Base-by-base conservation (phyloP, 768 basidiomycete genomes). In the Rhodosporidiobolus odoratus region DNA sequence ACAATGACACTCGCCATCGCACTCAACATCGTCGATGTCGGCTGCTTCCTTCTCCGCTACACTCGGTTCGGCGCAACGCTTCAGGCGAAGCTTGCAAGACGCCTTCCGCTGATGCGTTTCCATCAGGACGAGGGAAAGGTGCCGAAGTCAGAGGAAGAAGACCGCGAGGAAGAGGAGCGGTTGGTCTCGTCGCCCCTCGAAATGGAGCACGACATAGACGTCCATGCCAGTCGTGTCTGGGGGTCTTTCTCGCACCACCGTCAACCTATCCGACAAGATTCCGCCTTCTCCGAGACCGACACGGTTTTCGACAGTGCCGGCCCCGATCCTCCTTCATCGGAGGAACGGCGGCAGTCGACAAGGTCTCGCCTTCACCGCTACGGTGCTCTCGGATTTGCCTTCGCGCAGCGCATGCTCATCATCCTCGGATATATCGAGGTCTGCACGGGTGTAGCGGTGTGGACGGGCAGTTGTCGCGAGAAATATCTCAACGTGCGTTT, bases 391-490 rank as follows among this genome's bases (percentile, higher is more conserved):
- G 41, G 32, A 12, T 52, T 77, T 35, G 38, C 84, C 21, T 64
- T 79, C 38, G 74, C 76, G 6, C 89, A 92, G 78, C 81, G 89
- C 45, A 75, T 77, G 17, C 83, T 93, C 16, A 84, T 96, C 21
- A 80, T 92, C 58, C 86, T 88, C 21, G 94, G 85, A 5, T 88
- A 89, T 60, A 84, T 82, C 35, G 84, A 87, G 76, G 69, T 87
- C 21, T 72, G 91, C 35, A 83, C 85, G 1, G 94, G 94, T 0
- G 83, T 92, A 40, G 85, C 88, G 17, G 82, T 87, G 13, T 98
- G 95, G 79, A 89, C 90, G 2, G 94, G 93, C 21, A 88, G 90
- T 59, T 95, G 93, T 80, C 84, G 92, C 61, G 84, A 83, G 50
- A 85, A 84, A 69, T 92, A 88, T 76, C 75, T 87, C 64, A 94